A percentile compares a stretch with the other conserved stretches of the same genome.
These are phyloP conservation scores for Hansenula sp. DNA, from an alignment of 1,139 yeast species.

Conservation along the genomic window DNA sequence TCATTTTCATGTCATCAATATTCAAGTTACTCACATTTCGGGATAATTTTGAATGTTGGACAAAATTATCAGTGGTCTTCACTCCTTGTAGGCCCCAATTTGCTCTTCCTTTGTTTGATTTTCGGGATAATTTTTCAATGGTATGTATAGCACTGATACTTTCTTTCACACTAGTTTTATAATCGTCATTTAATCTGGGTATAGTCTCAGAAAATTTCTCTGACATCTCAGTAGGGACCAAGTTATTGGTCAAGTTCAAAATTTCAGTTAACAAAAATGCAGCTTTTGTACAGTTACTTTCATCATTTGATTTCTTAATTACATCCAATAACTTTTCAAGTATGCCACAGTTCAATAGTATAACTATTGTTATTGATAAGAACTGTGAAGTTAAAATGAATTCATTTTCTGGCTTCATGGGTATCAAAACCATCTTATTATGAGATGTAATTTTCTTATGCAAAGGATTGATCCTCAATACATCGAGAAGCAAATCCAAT, in stretches of 20 bases:
- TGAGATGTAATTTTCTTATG: slow-evolving; percentile 17
- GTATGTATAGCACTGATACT: slow-evolving; percentile 9
- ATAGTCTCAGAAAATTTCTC: slow-evolving; percentile 2
- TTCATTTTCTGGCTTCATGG: slow-evolving; percentile 26
- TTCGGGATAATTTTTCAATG: slow-evolving; percentile 42
- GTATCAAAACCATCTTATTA: slow-evolving; percentile 17
- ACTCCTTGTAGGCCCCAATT: slow-evolving; percentile 27
- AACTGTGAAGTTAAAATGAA: slow-evolving; percentile 48
- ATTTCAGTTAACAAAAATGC: slow-evolving; percentile 61
- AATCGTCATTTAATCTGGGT: slow-evolving; percentile 3
- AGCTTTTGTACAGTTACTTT: slow-evolving; percentile 51
- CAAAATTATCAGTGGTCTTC: slow-evolving; percentile 22
- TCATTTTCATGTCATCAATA: slow-evolving; percentile 69
- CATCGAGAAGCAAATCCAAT: slow-evolving; percentile 67
- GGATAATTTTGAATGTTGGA: slow-evolving; percentile 34
- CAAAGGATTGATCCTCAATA: slow-evolving; percentile 56
- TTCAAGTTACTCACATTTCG: slow-evolving; percentile 44
- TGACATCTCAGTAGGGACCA: slow-evolving; percentile 31
- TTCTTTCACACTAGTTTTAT: slow-evolving; percentile 1
- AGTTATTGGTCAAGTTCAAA: slow-evolving; percentile 45
- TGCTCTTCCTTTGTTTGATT: slow-evolving; percentile 32
- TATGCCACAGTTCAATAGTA: slow-evolving; percentile 55
- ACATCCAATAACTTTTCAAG: slow-evolving; percentile 43
- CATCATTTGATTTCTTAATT: slow-evolving; percentile 43
- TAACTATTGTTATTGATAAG: slow-evolving; percentile 51